Evolutionary conservation across 129 eudicot species (phyloP), one percentile per base, ranked within the genome.

Genomic region (Flaveria trinervia): DNA sequence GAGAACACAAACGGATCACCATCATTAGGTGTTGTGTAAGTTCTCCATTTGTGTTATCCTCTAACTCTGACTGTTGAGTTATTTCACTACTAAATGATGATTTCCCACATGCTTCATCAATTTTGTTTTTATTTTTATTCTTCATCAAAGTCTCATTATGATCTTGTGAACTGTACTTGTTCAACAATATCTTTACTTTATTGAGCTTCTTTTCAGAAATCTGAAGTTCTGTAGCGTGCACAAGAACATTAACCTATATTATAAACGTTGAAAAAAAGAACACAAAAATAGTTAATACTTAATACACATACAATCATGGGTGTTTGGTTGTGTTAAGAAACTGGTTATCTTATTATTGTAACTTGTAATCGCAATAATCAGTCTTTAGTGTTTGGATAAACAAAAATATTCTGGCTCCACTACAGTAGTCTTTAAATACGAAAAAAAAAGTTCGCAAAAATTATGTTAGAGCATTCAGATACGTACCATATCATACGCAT

Each of bases 181-280:
- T 83, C 84, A 93, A 70, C 74, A 89, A 79, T 7, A 18, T 43
- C 83, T 87, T 90, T 5, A 94, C 71, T 65, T 74, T 89, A 20
- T 55, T 68, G 25, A 94, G 74, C 83, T 89, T 88, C 74, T 84
- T 93, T 52, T 73, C 74, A 9, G 96, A 89, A 69, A 89, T 69
- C 9, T 88, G 82, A 78, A 55, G 74, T 69, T 91, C 92, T 46
- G 92, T 84, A 66, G 92, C 85, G 77, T 89, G 90, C 72, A 87
- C 96, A 46, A 94, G 96, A 78, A 94, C 82, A 75, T 91, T 94
- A 80, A 94, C 97, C 98, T 94, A 85, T 66, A 69, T 76, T 61
- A 57, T 51, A 78, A 44, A 77, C 41, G 28, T n/a, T n/a, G 3
- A 3, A 13, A 3, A 3, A 16, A 61, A 13, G n/a, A 17, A 57